These are phyloP conservation scores for Fusarium kyushuense DNA, from an alignment of 2,329 filamentous ascomycete species.

Conservation along the genomic window DNA sequence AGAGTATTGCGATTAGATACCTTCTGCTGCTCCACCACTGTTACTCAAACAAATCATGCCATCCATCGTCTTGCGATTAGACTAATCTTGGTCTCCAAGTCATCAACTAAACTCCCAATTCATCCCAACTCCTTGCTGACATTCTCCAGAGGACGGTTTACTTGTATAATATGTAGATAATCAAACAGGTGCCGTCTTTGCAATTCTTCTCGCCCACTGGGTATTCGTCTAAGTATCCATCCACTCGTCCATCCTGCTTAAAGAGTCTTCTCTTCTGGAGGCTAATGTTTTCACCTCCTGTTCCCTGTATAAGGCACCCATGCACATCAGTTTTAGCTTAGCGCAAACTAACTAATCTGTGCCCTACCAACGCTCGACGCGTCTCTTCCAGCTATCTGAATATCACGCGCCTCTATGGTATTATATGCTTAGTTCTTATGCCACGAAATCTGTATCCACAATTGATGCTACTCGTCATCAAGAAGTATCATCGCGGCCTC, in stretches of 20 bases:
- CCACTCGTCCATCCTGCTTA: not conserved
- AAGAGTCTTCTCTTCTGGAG: not conserved
- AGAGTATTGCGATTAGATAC: not conserved
- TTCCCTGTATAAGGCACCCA: conserved; percentile 4
- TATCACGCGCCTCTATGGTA: conserved; percentile 46
- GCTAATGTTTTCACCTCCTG: not conserved
- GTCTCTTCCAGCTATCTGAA: conserved; percentile 32
- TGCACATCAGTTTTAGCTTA: conserved; percentile 31
- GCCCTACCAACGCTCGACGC: conserved; percentile 36
- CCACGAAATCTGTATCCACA: conserved; percentile 31
- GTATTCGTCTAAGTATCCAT: conserved; percentile 41
- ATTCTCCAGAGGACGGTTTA: not conserved
- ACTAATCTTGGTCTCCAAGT: not conserved
- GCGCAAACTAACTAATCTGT: conserved; percentile 7
- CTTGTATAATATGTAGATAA: conserved; percentile 2
- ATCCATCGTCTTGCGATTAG: not conserved
- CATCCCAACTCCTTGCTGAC: not conserved
- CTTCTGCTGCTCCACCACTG: not conserved
- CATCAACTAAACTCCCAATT: not conserved
- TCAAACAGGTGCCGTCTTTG: not conserved
- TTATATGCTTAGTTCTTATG: conserved; percentile 33
- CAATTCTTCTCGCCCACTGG: conserved; percentile 19
- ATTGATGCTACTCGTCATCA: conserved; percentile 22
- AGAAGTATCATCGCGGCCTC: conserved; percentile 34
- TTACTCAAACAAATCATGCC: not conserved